Percentiles rank a stretch among this genome's conserved stretches.
Conservation (phyloP, 2,329 filamentous ascomycete genomes). For the Trichoderma sp. region DNA sequence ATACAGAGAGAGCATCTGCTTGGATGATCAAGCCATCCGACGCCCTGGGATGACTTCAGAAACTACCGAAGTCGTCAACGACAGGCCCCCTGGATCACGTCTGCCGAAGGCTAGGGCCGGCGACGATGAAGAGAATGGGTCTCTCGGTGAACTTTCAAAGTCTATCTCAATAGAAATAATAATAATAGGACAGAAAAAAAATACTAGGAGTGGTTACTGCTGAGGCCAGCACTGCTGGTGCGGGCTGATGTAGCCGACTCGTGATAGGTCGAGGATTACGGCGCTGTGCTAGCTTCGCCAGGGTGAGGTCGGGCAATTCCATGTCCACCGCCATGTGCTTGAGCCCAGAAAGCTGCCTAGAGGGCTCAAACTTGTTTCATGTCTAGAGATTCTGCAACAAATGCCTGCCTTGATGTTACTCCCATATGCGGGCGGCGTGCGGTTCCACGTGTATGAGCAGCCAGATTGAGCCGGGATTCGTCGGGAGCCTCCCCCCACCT, state of each 20-base stretch:
- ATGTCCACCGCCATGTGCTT: constrained; percentile 17
- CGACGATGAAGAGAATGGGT: not conserved
- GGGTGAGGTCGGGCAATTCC: not conserved
- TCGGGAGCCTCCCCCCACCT: constrained; percentile 18
- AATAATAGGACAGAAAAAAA: not conserved
- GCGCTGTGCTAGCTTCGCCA: not conserved
- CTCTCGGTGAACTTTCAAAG: constrained; percentile 15
- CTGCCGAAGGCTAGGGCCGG: constrained; percentile 15
- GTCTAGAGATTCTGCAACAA: not conserved
- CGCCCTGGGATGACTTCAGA: constrained; percentile 14
- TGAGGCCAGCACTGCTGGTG: constrained; percentile 1
- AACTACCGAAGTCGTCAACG: constrained; percentile 9
- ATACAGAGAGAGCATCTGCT: not conserved
- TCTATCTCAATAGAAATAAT: no score
- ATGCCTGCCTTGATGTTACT: constrained; percentile 7
- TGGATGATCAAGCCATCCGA: constrained; percentile 6
- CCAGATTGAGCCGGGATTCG: constrained; percentile 6
- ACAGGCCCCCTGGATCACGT: not conserved
- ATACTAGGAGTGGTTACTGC: not conserved
- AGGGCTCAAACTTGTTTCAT: not conserved
- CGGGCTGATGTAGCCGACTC: not conserved
- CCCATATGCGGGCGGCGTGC: not conserved
- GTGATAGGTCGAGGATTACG: constrained; percentile 26
- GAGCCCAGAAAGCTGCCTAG: not conserved
- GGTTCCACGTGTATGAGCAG: constrained; percentile 16